Conservation (phyloP, 1,139 yeast genomes). For the Scheffersomyces segobiensis region DNA sequence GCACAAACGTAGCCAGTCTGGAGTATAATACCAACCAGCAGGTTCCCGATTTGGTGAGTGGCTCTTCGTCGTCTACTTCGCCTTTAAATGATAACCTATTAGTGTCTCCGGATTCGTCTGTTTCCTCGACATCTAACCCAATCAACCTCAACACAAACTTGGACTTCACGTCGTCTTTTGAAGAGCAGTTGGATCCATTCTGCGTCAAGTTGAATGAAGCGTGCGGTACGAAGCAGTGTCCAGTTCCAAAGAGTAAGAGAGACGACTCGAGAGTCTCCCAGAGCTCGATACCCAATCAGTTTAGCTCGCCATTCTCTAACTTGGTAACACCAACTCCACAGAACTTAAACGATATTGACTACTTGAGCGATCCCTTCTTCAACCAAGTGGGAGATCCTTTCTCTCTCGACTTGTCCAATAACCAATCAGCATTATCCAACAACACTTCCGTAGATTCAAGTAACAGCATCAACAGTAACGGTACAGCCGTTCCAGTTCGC, state of each 20-base stretch:
- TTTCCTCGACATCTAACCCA: slow-evolving; percentile 7
- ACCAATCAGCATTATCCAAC: slow-evolving; percentile 4
- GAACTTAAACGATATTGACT: slow-evolving; percentile 13
- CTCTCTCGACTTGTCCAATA: slow-evolving; percentile 17
- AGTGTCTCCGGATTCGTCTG: slow-evolving; percentile 37
- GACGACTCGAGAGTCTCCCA: slow-evolving; percentile 12
- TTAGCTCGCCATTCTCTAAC: slow-evolving; percentile 22
- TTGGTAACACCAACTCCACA: slow-evolving; percentile 15
- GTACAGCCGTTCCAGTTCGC: neutral
- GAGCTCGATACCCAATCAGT: slow-evolving; percentile 5
- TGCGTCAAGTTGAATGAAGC: slow-evolving; percentile 76
- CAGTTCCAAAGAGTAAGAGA: slow-evolving; percentile 56
- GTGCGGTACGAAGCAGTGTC: slow-evolving; percentile 77
- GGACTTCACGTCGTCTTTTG: slow-evolving; percentile 29
- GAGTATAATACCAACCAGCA: slow-evolving; percentile 10
- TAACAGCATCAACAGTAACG: slow-evolving; percentile 4
- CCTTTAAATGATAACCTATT: slow-evolving; percentile 43
- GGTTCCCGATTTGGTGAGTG: slow-evolving; percentile 38
- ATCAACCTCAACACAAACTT: slow-evolving; percentile 8
- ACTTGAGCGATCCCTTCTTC: slow-evolving; percentile 31
- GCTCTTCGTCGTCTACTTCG: slow-evolving; percentile 35
- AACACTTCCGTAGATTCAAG: slow-evolving; percentile 5
- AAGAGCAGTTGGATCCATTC: slow-evolving; percentile 57
- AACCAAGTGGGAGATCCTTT: slow-evolving; percentile 13
- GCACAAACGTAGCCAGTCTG: neutral